Evolutionary conservation across 192 early-diverging fungal genomes (phyloP).

Genomic region (Pilobolus umbonatus): DNA sequence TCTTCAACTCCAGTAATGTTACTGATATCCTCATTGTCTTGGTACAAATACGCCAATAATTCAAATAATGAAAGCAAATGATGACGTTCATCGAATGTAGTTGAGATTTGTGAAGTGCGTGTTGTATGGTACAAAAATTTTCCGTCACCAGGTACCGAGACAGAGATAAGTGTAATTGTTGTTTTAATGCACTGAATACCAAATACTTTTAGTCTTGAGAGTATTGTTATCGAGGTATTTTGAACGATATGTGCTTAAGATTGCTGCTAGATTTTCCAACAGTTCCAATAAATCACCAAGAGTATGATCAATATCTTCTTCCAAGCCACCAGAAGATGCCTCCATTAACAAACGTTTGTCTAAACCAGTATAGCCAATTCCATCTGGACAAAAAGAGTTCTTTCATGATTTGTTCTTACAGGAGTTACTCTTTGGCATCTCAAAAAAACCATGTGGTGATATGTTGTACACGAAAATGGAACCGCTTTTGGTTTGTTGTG

Average conservation of each 20-base stretch:
- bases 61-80: constrained; percentile 2
- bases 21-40: no score
- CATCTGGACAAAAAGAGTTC: constrained; percentile 11
- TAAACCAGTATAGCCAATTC: constrained; percentile 11
- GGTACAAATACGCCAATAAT: neutral
- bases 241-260: neutral
- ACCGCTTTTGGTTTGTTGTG: constrained; percentile 3
- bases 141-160: neutral
- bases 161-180: neutral
- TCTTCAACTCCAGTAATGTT: no score
- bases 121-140: constrained; percentile 6
- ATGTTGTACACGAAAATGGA: constrained; percentile 8
- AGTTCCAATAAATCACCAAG: constrained; percentile 9
- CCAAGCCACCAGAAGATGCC: constrained; percentile 1
- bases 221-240: constrained; percentile 7
- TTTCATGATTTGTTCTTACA: constrained; percentile 3
- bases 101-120: constrained; percentile 5
- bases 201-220: constrained; percentile 9
- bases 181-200: constrained; percentile 5
- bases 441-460: constrained; percentile 5
- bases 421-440: constrained; percentile 7
- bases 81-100: constrained; percentile 6
- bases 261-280: neutral
- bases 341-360: constrained; percentile 10
- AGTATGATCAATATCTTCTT: constrained; percentile 13